Base-by-base conservation (phyloP, 805 yeast genomes). In the Yarrowia bubula region DNA sequence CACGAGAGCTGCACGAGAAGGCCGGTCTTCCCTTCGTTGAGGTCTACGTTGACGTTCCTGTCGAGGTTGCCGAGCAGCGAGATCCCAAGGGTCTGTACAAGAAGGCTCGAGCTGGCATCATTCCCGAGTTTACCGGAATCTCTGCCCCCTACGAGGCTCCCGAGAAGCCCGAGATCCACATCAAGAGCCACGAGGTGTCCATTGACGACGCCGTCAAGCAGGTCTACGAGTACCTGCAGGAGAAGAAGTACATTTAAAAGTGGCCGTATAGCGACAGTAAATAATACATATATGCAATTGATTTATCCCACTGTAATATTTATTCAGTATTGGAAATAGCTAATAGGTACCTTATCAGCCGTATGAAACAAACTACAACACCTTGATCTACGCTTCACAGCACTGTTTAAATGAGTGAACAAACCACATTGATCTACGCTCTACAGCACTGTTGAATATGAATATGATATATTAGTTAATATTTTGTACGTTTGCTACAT, bases 71-170 rank as follows among this genome's bases (percentile, higher is more conserved):
- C 60, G 98, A 93, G 81, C 84, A 90, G 77, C 90, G 98, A 79
- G 98, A 93, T 77, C 98, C 98, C 69, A 93, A 93, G 80, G 98
- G 98, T 11, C 80, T 93, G 70, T 93, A 93, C 81, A 92, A 92
- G 78, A 93, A 93, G 83, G 98, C 98, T 15, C 86, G 98, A 76
- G 95, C 92, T 73, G 98, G 98, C 39, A 79, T 88, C 67, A 92
- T 92, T 76, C 90, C 90, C 78, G 96, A 92, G 74, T 92, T 92
- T 79, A 92, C 98, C 14, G 98, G 98, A 66, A 88, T 92, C 66
- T 86, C 92, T 69, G 98, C 97, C 10, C 98, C 98, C 42, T 92
- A 92, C 76, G 98, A 92, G 80, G 95, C 89, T 3, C 98, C 98
- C 60, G 88, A 83, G 70, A 72, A 77, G 39, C 90, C 98, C 32